phyloP scores from a whole-genome alignment of 805 yeast species.

The Cyberlindnera xylosilytica region DNA sequence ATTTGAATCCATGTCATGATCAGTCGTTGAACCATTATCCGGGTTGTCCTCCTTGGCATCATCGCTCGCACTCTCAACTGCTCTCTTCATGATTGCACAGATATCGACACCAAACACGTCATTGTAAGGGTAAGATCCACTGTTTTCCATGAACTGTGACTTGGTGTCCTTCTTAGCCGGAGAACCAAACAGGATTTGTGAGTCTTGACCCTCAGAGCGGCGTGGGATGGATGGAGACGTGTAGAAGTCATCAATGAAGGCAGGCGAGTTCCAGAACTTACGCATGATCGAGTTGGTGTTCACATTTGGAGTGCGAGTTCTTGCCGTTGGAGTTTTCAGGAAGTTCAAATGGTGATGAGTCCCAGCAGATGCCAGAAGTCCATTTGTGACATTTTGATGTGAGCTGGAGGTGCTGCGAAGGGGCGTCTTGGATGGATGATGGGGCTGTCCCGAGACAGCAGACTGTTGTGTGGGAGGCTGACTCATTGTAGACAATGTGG shows the following conservation, averaged over 20 bases:
- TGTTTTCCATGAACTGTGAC: conserved; percentile 16
- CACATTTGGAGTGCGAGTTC: conserved; percentile 26
- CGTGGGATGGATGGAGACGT: conserved; percentile 43
- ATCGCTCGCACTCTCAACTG: conserved; percentile 30
- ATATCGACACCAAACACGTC: conserved; percentile 60
- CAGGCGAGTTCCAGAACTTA: conserved; percentile 63
- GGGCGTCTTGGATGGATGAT: conserved; percentile 33
- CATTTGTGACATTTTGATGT: conserved; percentile 13
- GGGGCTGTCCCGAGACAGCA: background rate
- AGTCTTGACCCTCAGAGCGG: conserved; percentile 27
- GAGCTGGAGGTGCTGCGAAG: conserved; percentile 21
- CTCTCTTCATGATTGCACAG: conserved; percentile 46
- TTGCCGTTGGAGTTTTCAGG: conserved; percentile 30
- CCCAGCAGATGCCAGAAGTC: conserved; percentile 9
- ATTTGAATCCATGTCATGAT: conserved; percentile 12
- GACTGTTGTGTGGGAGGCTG: conserved; percentile 7
- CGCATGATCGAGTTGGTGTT: conserved; percentile 39
- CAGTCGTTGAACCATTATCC: conserved; percentile 13
- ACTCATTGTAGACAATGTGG: conserved; percentile 5
- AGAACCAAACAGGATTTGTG: conserved; percentile 33
- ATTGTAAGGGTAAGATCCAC: conserved; percentile 16
- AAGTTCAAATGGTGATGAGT: conserved; percentile 20
- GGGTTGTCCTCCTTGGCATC: background rate
- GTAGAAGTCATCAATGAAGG: conserved; percentile 64
- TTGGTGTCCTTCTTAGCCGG: conserved; percentile 26